Conservation (phyloP, 805 yeast genomes). For the Maudiozyma pseudohumilis region DNA sequence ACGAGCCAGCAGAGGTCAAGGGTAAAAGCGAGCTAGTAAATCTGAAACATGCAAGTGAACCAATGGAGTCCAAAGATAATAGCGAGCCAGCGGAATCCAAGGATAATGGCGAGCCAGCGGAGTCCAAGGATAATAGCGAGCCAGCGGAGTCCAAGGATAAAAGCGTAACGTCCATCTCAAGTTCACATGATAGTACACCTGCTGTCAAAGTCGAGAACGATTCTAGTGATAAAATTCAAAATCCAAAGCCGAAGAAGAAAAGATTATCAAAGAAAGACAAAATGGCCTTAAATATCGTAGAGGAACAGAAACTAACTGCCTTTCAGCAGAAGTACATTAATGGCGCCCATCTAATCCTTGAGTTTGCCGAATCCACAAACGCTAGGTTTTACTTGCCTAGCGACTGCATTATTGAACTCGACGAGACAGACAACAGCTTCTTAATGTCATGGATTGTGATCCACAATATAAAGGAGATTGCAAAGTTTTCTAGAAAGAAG, state of each 20-base stretch:
- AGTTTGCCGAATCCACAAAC: slow-evolving; percentile 69
- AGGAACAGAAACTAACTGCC: slow-evolving; percentile 50
- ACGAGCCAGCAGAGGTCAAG: too few relatives aligned
- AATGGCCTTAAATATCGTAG: slow-evolving; percentile 24
- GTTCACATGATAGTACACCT: not conserved
- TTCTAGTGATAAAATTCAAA: not conserved
- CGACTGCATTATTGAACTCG: slow-evolving; percentile 57
- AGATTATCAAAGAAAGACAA: not conserved
- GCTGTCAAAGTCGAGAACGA: not conserved
- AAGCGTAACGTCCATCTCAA: too few relatives aligned
- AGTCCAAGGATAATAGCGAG: too few relatives aligned
- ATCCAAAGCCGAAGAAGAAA: not conserved
- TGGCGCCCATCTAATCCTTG: slow-evolving; percentile 72
- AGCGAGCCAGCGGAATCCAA: too few relatives aligned
- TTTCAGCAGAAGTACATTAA: slow-evolving; percentile 63
- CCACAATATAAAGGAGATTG: slow-evolving; percentile 24
- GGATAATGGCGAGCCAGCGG: too few relatives aligned
- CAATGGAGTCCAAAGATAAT: too few relatives aligned
- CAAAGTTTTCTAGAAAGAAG: slow-evolving; percentile 14
- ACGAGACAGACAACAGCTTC: slow-evolving; percentile 21
- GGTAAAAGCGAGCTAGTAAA: too few relatives aligned
- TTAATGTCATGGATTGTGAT: slow-evolving; percentile 28
- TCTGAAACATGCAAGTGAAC: too few relatives aligned
- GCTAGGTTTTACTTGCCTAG: slow-evolving; percentile 69
- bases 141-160: too few relatives aligned